Evolutionary conservation across 768 basidiomycete genomes (phyloP).

Genomic region (Trametes villosa): DNA sequence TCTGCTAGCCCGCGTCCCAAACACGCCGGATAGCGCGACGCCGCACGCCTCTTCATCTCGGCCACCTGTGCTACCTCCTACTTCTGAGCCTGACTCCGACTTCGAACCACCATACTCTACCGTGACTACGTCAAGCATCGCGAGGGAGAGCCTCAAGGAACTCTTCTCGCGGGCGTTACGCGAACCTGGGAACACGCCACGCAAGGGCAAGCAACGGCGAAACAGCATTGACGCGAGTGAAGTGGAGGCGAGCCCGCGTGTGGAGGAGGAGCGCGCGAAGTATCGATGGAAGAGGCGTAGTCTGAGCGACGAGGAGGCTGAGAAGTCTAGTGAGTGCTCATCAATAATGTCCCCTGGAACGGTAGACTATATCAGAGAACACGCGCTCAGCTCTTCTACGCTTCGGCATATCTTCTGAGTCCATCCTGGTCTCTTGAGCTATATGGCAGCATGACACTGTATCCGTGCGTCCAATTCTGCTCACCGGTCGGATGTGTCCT

Average conservation of each 20-base stretch:
- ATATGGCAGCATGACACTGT: no score
- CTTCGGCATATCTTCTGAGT: no score
- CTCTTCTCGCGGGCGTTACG: constrained; percentile 70
- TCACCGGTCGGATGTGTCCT: no score
- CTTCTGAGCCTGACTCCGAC: constrained; percentile 60
- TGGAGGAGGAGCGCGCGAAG: constrained; percentile 45
- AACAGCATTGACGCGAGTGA: constrained; percentile 67
- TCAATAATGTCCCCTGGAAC: no score
- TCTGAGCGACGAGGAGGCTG: constrained; percentile 70
- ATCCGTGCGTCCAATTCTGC: no score
- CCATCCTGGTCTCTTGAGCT: no score
- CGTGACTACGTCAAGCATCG: constrained; percentile 46
- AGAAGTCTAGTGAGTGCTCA: constrained; percentile 53
- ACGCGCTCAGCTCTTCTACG: no score
- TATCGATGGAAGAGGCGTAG: constrained; percentile 60
- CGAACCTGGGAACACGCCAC: constrained; percentile 67
- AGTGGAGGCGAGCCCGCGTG: constrained; percentile 56
- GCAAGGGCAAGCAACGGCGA: constrained; percentile 53
- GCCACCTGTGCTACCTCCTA: constrained; percentile 30
- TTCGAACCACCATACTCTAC: constrained; percentile 53
- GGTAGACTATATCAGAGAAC: no score
- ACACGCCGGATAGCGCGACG: constrained; percentile 41
- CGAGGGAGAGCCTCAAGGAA: constrained; percentile 62
- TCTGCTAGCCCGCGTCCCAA: constrained; percentile 55
- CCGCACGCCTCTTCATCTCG: constrained; percentile 35